Evolutionary conservation across 2,329 filamentous ascomycete species (phyloP).

Genomic region (Trichophyton benhamiae): DNA sequence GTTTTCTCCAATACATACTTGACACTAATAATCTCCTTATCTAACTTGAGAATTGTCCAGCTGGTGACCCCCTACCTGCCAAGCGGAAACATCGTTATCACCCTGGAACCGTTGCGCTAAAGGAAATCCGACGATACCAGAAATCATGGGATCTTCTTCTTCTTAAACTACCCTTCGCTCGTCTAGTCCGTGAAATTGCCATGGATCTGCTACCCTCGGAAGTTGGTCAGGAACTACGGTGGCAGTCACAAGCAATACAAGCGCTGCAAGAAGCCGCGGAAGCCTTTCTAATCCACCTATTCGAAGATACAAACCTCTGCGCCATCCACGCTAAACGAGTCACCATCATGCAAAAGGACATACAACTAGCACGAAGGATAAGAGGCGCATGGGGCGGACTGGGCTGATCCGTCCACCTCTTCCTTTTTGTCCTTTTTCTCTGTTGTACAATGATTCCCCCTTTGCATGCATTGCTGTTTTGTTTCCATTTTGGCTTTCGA

Average conservation of each 20-base stretch:
- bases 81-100: constrained; percentile 52
- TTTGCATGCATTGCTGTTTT: not conserved
- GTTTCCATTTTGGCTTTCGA: not conserved
- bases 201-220: constrained; percentile 47
- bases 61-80: constrained; percentile 59
- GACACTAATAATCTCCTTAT: not conserved
- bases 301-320: constrained; percentile 91
- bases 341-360: constrained; percentile 96
- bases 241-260: constrained; percentile 91
- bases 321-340: constrained; percentile 94
- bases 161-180: constrained; percentile 42
- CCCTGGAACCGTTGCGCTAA: constrained; percentile 73
- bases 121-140: constrained; percentile 86
- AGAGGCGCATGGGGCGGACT: constrained; percentile 63
- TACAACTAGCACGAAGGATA: constrained; percentile 76
- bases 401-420: constrained; percentile 32
- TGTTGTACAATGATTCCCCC: not conserved
- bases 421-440: not conserved
- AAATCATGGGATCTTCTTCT: constrained; percentile 78
- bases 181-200: constrained; percentile 41
- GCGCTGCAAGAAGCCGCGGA: constrained; percentile 93
- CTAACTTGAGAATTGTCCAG: constrained; percentile 30
- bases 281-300: constrained; percentile 90
- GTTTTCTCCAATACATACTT: constrained; percentile 8
- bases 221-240: constrained; percentile 60